Conservation (phyloP, 805 yeast species). For the Scheffersomyces amazonensis region DNA sequence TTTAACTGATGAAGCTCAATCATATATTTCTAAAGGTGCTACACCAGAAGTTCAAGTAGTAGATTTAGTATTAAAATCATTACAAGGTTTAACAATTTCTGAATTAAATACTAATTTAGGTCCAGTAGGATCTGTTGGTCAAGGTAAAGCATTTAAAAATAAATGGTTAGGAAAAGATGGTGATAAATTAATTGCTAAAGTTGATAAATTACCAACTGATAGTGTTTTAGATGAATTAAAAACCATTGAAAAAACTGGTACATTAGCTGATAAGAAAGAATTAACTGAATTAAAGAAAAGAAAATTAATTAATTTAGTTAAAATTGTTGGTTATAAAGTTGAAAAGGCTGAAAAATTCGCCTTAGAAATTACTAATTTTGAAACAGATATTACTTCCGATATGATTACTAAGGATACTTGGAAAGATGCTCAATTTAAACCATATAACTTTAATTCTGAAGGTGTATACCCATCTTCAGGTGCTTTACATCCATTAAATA, state of each 20-base stretch:
- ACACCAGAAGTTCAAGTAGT: constrained; percentile 87
- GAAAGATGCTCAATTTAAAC: constrained; percentile 83
- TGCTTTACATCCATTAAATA: constrained; percentile 93
- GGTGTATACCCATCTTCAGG: constrained; percentile 86
- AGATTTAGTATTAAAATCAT: constrained; percentile 64
- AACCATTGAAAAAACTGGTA: constrained; percentile 54
- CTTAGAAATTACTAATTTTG: constrained; percentile 71
- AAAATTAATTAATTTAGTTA: constrained; percentile 71
- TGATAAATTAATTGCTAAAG: constrained; percentile 66
- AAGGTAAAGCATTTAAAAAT: constrained; percentile 95
- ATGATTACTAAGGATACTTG: constrained; percentile 84
- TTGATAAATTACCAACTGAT: constrained; percentile 59
- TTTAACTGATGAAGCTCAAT: constrained; percentile 78
- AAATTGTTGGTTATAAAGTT: constrained; percentile 71
- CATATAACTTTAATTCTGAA: constrained; percentile 94
- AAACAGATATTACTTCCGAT: constrained; percentile 92
- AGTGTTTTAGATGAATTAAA: constrained; percentile 63
- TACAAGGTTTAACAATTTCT: constrained; percentile 78
- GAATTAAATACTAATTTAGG: constrained; percentile 77
- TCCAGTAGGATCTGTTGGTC: constrained; percentile 84
- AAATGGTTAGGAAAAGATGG: constrained; percentile 94
- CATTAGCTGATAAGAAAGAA: constrained; percentile 59
- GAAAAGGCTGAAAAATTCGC: constrained; percentile 84
- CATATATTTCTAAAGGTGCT: constrained; percentile 66
- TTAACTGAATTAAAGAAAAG: constrained; percentile 89